Evolutionary conservation across 1,284 basidiomycete genomes (phyloP), one percentile per base, ranked within the genome.

Genomic region (Cutaneotrichosporon daszewskae): DNA sequence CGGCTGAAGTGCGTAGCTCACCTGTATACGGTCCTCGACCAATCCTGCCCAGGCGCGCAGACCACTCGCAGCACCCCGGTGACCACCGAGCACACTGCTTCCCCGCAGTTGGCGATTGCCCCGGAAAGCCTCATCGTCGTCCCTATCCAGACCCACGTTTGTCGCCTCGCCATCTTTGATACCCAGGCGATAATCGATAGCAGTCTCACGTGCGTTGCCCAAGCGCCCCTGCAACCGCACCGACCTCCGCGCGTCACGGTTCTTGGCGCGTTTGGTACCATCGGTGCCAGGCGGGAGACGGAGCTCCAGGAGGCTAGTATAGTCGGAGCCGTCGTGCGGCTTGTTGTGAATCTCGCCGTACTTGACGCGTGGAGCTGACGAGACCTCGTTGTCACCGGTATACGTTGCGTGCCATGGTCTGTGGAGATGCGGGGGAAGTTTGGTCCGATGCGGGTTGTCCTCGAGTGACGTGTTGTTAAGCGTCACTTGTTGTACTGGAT

Each of bases 1-100:
- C 20, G 8, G 32, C 20, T 10, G 1, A 34, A 25, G n/a, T n/a
- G 19, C 8, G 27, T 26, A 25, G 49, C 43, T 37, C 32, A 24
- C 67, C 71, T 87, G 80, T 58, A 90, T 89, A 49, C 77, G 76
- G 53, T 88, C 85, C 62, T 91, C 87, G 5, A 87, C 77, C 36
- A 89, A 69, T 42, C 76, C 79, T 9, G 76, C 75, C 84, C 85
- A 89, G 0, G 84, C 85, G 58, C 80, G 81, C 62, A 87, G 54
- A 32, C 74, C 78, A n/a, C 62, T 64, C 8, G 58, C 58, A 1
- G 47, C 52, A 50, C 67, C 57, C 53, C 58, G 47, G 45, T 53
- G 49, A 25, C 48, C 60, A 27, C 71, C 72, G 14, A 64, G 59
- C 17, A 68, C 56, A 39, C 59, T 65, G 14, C 60, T 58, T 12